Conservation (phyloP, 2,329 filamentous ascomycete genomes). For the Ascochyta viciae-villosae region DNA sequence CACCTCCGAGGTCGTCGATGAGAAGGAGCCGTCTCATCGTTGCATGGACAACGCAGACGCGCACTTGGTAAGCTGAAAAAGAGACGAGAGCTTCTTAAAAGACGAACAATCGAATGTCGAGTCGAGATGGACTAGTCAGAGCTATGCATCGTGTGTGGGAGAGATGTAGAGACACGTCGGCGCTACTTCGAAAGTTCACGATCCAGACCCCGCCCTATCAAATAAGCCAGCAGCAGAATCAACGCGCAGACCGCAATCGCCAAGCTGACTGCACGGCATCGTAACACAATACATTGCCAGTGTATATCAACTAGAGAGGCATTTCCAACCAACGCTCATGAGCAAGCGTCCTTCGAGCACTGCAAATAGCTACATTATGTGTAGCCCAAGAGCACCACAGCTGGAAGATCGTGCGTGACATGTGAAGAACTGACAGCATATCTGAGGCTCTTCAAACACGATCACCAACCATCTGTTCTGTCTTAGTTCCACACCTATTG, state of each 20-base stretch:
- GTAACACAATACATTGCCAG: too few relatives aligned
- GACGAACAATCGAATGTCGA: neutral
- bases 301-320: too few relatives aligned
- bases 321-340: too few relatives aligned
- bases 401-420: too few relatives aligned
- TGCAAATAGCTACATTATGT: too few relatives aligned
- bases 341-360: too few relatives aligned
- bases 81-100: neutral
- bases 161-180: conserved; percentile 10
- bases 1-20: neutral
- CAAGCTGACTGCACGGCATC: too few relatives aligned
- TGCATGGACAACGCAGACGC: neutral
- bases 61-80: neutral
- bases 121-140: neutral
- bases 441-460: too few relatives aligned
- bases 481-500: too few relatives aligned
- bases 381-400: too few relatives aligned
- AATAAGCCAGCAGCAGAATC: neutral
- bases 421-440: too few relatives aligned
- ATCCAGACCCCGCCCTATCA: conserved; percentile 9
- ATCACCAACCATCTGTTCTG: too few relatives aligned
- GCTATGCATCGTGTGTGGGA: conserved; percentile 6
- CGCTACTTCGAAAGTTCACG: conserved; percentile 19
- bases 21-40: neutral
- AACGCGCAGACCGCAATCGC: neutral